These are phyloP conservation scores for Paramecium caudatum DNA, from an alignment of 73 alveolate genomes.

Conservation along the genomic window DNA sequence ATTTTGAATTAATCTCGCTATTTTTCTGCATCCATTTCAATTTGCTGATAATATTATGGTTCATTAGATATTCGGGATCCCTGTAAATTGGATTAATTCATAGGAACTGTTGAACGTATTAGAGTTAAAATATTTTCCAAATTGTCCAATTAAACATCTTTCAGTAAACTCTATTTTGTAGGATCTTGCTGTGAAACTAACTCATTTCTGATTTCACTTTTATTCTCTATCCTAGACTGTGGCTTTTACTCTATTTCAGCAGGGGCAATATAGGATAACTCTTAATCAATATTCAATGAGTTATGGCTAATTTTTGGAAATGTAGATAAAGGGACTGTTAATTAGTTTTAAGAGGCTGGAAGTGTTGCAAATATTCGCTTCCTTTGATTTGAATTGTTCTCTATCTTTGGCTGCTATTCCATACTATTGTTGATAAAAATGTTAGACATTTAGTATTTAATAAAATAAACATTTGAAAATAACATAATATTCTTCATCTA, in stretches of 20 bases:
- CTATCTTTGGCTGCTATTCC: no score
- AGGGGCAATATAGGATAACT: constrained; percentile 29
- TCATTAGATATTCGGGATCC: background rate
- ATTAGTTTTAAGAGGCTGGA: no score
- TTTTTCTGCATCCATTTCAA: constrained; percentile 36
- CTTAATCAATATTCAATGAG: constrained; percentile 22
- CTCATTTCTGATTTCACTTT: constrained; percentile 22
- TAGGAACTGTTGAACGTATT: constrained; percentile 9
- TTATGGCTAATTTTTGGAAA: no score
- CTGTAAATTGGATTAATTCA: constrained; percentile 4
- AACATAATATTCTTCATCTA: no score
- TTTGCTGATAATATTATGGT: constrained; percentile 1
- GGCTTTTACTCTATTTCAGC: constrained; percentile 25
- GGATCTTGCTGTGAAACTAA: constrained; percentile 23
- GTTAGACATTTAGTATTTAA: no score
- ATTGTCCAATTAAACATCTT: constrained; percentile 41
- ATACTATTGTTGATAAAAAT: no score
- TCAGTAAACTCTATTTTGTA: constrained; percentile 7
- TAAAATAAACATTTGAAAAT: no score
- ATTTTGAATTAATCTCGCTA: background rate
- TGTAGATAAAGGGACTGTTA: no score
- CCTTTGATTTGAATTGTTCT: no score
- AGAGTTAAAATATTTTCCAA: constrained; percentile 10
- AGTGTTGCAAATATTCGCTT: no score
- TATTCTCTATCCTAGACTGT: background rate